phyloP scores from a whole-genome alignment of 2,329 filamentous ascomycete genomes.

The Penicillium italicum region DNA sequence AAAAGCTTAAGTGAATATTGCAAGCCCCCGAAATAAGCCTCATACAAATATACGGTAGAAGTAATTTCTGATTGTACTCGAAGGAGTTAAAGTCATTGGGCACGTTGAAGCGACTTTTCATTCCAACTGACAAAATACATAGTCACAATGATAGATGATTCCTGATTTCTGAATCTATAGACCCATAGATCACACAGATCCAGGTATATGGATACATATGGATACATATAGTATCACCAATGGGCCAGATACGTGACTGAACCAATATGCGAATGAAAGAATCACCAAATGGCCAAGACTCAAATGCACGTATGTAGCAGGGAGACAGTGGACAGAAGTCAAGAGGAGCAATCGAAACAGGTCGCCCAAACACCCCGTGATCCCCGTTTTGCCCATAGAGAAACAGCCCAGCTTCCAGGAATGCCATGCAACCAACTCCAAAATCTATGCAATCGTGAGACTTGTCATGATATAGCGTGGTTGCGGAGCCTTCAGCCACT shows the following conservation, averaged over 20 bases:
- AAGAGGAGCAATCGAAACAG: neutral
- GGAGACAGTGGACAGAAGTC: neutral
- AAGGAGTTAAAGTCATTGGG: neutral
- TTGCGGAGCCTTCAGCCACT: neutral
- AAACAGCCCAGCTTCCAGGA: conserved; percentile 24
- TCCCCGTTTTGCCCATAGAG: conserved; percentile 6
- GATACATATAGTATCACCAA: neutral
- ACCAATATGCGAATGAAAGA: neutral
- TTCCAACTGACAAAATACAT: neutral
- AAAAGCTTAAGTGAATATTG: no score
- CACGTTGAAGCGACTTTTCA: neutral
- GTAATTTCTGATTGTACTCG: neutral
- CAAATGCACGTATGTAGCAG: neutral
- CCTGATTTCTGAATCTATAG: neutral
- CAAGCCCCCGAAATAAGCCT: no score
- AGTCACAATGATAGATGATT: neutral
- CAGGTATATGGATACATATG: neutral
- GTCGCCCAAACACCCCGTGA: conserved; percentile 19
- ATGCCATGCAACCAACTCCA: conserved; percentile 35
- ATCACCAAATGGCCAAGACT: neutral
- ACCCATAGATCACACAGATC: neutral
- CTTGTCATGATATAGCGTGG: conserved; percentile 22
- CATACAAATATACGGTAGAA: no score
- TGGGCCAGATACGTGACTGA: neutral
- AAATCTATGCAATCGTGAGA: conserved; percentile 37